These are phyloP conservation scores for Syzygium aqueum DNA, from an alignment of 345 rosid genomes.

Conservation along the genomic window DNA sequence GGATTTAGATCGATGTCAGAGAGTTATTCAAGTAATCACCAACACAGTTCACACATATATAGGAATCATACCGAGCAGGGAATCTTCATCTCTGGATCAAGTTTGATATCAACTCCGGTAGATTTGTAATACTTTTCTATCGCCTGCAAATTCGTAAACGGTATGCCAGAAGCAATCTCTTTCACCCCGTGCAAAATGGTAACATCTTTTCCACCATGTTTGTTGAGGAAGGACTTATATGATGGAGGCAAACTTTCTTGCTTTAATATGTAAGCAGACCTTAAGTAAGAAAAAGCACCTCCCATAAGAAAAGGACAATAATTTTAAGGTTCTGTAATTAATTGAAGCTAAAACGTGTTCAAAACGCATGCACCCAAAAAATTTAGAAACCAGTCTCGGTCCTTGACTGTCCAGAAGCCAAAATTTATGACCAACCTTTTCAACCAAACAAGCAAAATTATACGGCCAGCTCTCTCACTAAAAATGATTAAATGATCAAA, in stretches of 20 bases:
- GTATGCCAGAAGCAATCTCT: constrained; percentile 57
- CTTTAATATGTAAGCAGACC: constrained; percentile 89
- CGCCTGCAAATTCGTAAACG: constrained; percentile 53
- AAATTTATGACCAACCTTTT: not conserved
- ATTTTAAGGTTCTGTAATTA: not conserved
- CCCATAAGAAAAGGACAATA: not conserved
- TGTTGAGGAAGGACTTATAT: constrained; percentile 81
- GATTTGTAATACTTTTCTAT: constrained; percentile 68
- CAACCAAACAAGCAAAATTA: not conserved
- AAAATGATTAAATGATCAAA: not conserved
- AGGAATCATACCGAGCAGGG: constrained; percentile 66
- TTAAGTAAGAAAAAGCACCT: constrained; percentile 13
- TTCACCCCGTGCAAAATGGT: constrained; percentile 68
- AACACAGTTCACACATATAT: not conserved
- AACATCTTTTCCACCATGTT: constrained; percentile 77
- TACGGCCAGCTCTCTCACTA: not conserved
- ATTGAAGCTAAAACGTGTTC: not conserved
- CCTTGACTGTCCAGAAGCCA: not conserved
- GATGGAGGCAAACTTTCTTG: constrained; percentile 87
- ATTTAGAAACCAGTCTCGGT: not conserved
- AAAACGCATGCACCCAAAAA: not conserved
- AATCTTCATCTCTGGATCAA: constrained; percentile 73
- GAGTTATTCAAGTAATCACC: not conserved
- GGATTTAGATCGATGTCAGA: not conserved
- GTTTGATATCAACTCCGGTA: constrained; percentile 57